Base-by-base conservation (phyloP, 2,329 filamentous ascomycete species). In the Alternaria tenuissima region DNA sequence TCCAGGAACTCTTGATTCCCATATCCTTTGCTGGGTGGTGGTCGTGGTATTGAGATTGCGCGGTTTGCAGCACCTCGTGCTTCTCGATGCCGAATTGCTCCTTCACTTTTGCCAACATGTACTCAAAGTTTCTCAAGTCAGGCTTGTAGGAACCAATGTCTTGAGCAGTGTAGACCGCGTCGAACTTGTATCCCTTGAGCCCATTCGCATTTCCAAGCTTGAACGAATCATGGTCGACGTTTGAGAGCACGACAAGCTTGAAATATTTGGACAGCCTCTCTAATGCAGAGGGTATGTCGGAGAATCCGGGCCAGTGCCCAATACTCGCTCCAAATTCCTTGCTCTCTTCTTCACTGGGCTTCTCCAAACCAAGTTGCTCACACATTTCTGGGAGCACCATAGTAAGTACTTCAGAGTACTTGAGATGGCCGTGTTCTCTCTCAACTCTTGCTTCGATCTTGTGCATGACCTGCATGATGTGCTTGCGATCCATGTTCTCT, bases 91-190 rank as follows among this genome's bases (percentile, higher is more conserved):
- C 87, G 52, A 90, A 84, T 6, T 87, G 83, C 3, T 76, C 67
- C 68, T 84, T 78, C 18, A 86, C 83, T 34, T 84, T 80, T 14
- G 76, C 73, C 14, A 92, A 79, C 77, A 93, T 79, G 70, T 90
- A 89, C 57, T 85, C 81, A 65, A 93, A 93, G 69, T 92, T 92
- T 28, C 74, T 74, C 38, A 78, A 73, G 62, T 85, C 79, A 0
- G 91, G 91, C 80, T 93, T 93, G 76, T 93, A 93, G 7, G 81
- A 83, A 1, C 91, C 89, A 54, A 93, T 87, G 44, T 90, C 86
- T 76, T 93, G 82, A 2, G 91, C 91, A 3, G 89, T 92, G 76
- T 90, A 87, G 24, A 91, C 81, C 12, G 84, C 83, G 67, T 91
- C 89, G 69, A 92, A 89, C 12, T 80, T 66, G 24, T 86, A 81